Evolutionary conservation across 1,139 yeast genomes (phyloP).

Genomic region (Zygotorulaspora mrakii): DNA sequence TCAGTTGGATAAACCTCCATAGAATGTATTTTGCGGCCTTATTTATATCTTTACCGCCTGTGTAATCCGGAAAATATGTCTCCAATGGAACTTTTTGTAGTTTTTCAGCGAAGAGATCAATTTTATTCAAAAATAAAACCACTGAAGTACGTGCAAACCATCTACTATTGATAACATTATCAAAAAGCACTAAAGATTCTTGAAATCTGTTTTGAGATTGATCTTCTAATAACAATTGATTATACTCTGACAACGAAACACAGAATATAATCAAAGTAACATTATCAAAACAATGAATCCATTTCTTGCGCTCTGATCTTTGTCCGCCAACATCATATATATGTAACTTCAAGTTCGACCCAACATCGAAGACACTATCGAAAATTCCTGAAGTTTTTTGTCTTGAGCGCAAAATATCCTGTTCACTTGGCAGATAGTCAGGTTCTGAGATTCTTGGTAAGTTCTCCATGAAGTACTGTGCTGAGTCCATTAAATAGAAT

Average conservation of each 20-base stretch:
- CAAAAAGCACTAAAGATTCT: constrained; percentile 80
- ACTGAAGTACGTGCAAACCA: constrained; percentile 89
- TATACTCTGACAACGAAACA: constrained; percentile 86
- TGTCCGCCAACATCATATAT: constrained; percentile 95
- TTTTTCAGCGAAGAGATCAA: constrained; percentile 85
- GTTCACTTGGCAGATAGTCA: constrained; percentile 65
- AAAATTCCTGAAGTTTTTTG: constrained; percentile 91
- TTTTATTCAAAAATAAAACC: constrained; percentile 80
- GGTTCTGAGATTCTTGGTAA: constrained; percentile 57
- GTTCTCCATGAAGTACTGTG: constrained; percentile 71
- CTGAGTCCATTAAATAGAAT: constrained; percentile 84
- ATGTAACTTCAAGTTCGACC: constrained; percentile 62
- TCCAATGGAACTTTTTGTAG: constrained; percentile 78
- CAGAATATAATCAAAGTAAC: constrained; percentile 87
- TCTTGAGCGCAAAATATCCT: constrained; percentile 81
- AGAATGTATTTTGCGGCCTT: constrained; percentile 92
- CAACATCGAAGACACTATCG: constrained; percentile 77
- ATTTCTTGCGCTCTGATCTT: constrained; percentile 85
- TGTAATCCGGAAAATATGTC: constrained; percentile 81
- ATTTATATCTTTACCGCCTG: constrained; percentile 82
- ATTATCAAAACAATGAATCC: constrained; percentile 95
- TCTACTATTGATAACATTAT: constrained; percentile 87
- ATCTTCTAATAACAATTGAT: constrained; percentile 80
- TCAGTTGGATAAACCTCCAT: constrained; percentile 85
- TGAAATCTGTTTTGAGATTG: constrained; percentile 75